Base-by-base conservation (phyloP, 1,284 basidiomycete species). In the Tausonia pullulans region DNA sequence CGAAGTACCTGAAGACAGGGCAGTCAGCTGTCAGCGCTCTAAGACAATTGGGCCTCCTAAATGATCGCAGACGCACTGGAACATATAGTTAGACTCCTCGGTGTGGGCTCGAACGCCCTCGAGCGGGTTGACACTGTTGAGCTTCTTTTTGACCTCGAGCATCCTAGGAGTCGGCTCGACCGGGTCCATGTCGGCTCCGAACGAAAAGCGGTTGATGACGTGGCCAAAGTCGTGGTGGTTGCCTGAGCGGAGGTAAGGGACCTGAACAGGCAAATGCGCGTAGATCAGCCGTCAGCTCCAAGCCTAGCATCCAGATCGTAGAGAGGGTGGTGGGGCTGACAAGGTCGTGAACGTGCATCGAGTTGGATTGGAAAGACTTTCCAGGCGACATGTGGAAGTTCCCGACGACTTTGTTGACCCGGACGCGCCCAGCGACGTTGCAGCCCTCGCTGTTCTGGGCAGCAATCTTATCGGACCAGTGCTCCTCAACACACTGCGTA, bases 181-280 rank as follows among this genome's bases (percentile, higher is more conserved):
- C 48, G 60, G 60, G 40, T 57, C 61, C 7, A 46, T 45, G 60
- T 93, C 90, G 72, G 86, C 86, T 73, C 86, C 83, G 74, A 97
- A 97, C 54, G 82, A 81, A 72, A 96, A 83, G 65, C 85, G 80
- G 73, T 97, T 84, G 67, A 98, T 85, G 5, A 78, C 82, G 77
- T 99, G 96, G 27, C 90, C 90, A 77, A 98, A 98, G 78, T 98
- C 91, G 74, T 97, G 94, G 66, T 85, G 85, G 74, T 87, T 87
- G 54, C 84, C 82, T 72, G 91, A 90, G 70, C 85, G 84, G 50
- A 99, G 83, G 77, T 98, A 98, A 0, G 95, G 95, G 1, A 98
- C 69, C 71, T 72, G 57, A 5, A 1, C 39, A 44, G 46, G 10
- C 45, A 39, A 27, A 63, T 6, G 46, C 43, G n/a, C 5, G 27